Evolutionary conservation across 345 rosid species (phyloP), one percentile per base, ranked within the genome.

Genomic region (Barbarea vulgaris): DNA sequence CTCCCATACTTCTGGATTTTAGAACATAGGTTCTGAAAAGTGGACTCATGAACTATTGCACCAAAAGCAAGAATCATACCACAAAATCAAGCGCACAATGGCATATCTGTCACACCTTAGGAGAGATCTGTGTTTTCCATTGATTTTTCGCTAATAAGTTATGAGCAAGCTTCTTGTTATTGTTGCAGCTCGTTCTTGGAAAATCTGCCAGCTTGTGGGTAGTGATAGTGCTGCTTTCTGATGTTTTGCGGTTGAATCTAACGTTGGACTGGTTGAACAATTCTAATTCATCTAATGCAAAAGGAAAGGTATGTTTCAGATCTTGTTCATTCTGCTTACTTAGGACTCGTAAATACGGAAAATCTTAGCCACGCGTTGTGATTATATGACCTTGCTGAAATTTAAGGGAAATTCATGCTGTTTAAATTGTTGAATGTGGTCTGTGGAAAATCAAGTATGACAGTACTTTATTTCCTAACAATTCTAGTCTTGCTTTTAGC

Each of bases 41-140:
- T 51, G 15, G 21, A 51, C 28, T 50, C 0, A 21, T 6, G 72
- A 53, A 62, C 50, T 54, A 19, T 54, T 48, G 52, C 37, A 56
- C 65, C 51, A 47, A 37, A 68, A 70, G 54, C 55, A 48, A 69
- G 74, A 69, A 69, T 69, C 55, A 69, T 69, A 69, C 74, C 44
- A 57, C 55, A 41, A 54, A 48, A 33, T 54, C 74, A 67, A 67
- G 41, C 21, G 31, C 14, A 14, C 42, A 6, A 22, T 51, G 21
- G 28, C 28, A 51, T 51, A 51, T 51, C 2, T 50, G 54, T 50
- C 54, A 2, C 19, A 50, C 10, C 25, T 12, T 10, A 21, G 55
- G 18, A 57, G 42, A 33, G 31, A 21, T 12, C 31, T 60, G 48
- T 60, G 17, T 13, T 60, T 60, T 37, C 18, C 31, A 4, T 21